Evolutionary conservation across 2,329 filamentous ascomycete species (phyloP).

Genomic region (Verticillium longisporum): DNA sequence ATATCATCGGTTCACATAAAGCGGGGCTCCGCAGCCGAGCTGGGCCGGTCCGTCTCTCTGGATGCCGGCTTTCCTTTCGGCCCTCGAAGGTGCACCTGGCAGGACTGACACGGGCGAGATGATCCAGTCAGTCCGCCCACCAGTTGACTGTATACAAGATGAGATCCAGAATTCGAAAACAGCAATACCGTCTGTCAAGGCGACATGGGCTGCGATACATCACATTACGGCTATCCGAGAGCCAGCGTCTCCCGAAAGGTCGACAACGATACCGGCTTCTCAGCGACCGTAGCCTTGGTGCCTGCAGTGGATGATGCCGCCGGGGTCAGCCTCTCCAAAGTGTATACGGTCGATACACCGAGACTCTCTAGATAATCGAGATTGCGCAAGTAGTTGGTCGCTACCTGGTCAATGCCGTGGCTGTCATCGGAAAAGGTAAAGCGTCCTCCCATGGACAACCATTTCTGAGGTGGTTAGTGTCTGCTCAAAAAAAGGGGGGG

Average conservation of each 20-base stretch:
- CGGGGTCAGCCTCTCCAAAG: constrained; percentile 32
- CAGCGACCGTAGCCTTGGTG: constrained; percentile 27
- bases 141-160: no score
- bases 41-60: no score
- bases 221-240: not conserved
- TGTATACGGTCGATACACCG: constrained; percentile 58
- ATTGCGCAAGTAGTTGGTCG: constrained; percentile 70
- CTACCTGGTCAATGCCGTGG: constrained; percentile 80
- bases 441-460: constrained; percentile 63
- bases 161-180: no score
- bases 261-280: constrained; percentile 34
- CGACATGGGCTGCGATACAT: no score
- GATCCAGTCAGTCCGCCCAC: no score
- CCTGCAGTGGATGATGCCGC: constrained; percentile 11
- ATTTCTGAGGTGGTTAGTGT: constrained; percentile 44
- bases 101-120: no score
- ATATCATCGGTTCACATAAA: no score
- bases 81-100: no score
- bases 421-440: constrained; percentile 96
- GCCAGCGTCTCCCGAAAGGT: constrained; percentile 27
- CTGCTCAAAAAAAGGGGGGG: no score
- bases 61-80: no score
- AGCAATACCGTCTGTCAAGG: no score
- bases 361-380: constrained; percentile 63
- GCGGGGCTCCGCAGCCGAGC: no score